A percentile compares a stretch with the other conserved stretches of the same genome.
Evolutionary conservation across 441 rosid species (phyloP).

Genomic region (Theobroma grandiflorum): DNA sequence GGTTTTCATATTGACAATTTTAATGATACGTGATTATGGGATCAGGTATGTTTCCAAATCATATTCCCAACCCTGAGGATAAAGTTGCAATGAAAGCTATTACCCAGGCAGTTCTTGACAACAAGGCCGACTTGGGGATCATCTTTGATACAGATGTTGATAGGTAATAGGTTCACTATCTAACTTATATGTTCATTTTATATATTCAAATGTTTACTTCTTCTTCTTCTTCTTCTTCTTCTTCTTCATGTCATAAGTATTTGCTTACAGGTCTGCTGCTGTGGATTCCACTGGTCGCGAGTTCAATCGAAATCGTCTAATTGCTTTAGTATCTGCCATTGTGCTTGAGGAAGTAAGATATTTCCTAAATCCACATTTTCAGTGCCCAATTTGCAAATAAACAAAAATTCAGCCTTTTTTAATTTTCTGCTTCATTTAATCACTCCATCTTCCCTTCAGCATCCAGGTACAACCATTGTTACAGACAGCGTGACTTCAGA

Average conservation of each 20-base stretch:
- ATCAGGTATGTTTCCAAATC: constrained; percentile 95
- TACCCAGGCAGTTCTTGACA: constrained; percentile 84
- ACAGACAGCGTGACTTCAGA: constrained; percentile 99
- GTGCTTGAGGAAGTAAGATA: constrained; percentile 91
- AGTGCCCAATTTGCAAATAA: constrained; percentile 11
- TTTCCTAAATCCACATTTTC: constrained; percentile 22
- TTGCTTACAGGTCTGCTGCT: constrained; percentile 87
- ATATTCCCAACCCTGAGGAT: constrained; percentile 98
- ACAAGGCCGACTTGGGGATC: constrained; percentile 95
- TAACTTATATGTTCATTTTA: constrained; percentile 13
- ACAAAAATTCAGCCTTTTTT: not conserved
- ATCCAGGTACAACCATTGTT: constrained; percentile 92
- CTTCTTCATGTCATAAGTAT: constrained; percentile 2
- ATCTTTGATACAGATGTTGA: constrained; percentile 99
- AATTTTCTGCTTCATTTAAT: constrained; percentile 19
- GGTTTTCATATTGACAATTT: not conserved
- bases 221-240: not conserved
- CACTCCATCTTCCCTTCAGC: constrained; percentile 53
- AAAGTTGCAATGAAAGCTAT: constrained; percentile 95
- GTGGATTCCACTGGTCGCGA: constrained; percentile 93
- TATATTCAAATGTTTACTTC: constrained; percentile 13
- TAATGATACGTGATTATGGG: constrained; percentile 25
- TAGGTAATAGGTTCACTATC: constrained; percentile 56
- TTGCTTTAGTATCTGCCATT: constrained; percentile 93
- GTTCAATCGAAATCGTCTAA: constrained; percentile 91